phyloP scores from a whole-genome alignment of 805 yeast species.

The Candida fluviatilis region DNA sequence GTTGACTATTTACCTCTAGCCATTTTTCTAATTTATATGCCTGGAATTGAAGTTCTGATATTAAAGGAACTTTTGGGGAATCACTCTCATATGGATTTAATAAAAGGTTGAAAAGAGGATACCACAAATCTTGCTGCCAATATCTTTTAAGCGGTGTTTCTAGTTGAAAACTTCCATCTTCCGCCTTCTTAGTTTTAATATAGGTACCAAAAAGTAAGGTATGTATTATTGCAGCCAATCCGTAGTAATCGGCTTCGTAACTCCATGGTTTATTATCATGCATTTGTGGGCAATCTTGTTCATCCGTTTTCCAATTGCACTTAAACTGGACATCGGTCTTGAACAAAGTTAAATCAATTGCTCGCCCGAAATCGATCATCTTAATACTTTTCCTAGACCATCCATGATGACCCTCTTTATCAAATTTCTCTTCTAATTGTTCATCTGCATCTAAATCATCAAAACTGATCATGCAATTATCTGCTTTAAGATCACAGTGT shows the following conservation, averaged over 20 bases:
- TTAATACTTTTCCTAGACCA: slow-evolving; percentile 55
- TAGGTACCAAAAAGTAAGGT: slow-evolving; percentile 66
- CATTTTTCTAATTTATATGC: slow-evolving; percentile 40
- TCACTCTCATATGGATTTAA: slow-evolving; percentile 50
- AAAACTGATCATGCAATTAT: slow-evolving; percentile 75
- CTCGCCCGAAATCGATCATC: slow-evolving; percentile 78
- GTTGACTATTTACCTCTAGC: slow-evolving; percentile 22
- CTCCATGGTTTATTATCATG: slow-evolving; percentile 60
- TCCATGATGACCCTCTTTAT: slow-evolving; percentile 31
- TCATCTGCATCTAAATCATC: slow-evolving; percentile 14
- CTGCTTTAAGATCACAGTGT: slow-evolving; percentile 85
- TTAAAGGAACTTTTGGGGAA: slow-evolving; percentile 34
- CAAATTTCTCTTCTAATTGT: slow-evolving; percentile 19
- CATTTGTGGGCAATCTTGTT: slow-evolving; percentile 74
- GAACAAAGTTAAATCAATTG: slow-evolving; percentile 64
- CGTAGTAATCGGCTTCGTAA: slow-evolving; percentile 79
- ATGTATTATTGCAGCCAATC: slow-evolving; percentile 72
- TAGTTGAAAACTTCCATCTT: slow-evolving; percentile 29
- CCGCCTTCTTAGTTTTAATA: slow-evolving; percentile 41
- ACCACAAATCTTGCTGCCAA: slow-evolving; percentile 76
- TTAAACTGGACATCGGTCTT: slow-evolving; percentile 46
- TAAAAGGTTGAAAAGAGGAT: slow-evolving; percentile 54
- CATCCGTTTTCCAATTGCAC: slow-evolving; percentile 57
- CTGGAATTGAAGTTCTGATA: slow-evolving; percentile 26
- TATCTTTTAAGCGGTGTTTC: slow-evolving; percentile 56